A percentile compares a stretch with the other conserved stretches of the same genome.
phyloP scores from a whole-genome alignment of 768 basidiomycete genomes.

The Russula emetica region DNA sequence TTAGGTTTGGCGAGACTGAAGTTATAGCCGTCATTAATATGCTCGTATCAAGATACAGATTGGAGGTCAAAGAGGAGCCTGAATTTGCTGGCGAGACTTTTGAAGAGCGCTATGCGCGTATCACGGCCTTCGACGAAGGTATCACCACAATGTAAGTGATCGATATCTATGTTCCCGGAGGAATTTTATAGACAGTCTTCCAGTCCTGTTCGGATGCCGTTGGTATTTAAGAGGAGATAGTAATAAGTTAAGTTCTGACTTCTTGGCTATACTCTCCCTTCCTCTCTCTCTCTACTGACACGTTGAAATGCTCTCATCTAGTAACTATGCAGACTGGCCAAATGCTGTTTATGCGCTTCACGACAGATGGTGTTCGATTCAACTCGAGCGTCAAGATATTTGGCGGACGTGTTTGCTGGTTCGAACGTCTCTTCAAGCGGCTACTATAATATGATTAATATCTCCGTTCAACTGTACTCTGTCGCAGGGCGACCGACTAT shows the following conservation, averaged over 20 bases:
- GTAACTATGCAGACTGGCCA: no score
- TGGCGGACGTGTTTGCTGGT: no score
- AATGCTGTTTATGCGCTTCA: no score
- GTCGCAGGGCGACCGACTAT: no score
- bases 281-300: no score
- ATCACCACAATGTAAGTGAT: constrained; percentile 18
- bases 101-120: constrained; percentile 38
- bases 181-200: not conserved
- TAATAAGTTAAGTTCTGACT: not conserved
- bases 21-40: constrained; percentile 45
- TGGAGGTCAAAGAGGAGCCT: constrained; percentile 48
- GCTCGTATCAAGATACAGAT: constrained; percentile 43
- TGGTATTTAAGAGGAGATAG: constrained; percentile 27
- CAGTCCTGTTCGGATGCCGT: constrained; percentile 25
- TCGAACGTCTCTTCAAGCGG: no score
- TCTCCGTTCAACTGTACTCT: no score
- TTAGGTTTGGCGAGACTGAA: constrained; percentile 49
- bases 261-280: no score
- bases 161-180: not conserved
- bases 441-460: no score
- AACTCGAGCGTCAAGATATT: no score
- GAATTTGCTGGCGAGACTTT: constrained; percentile 44
- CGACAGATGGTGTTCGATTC: no score
- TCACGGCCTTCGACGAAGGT: not conserved
- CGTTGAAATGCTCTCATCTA: no score